A percentile compares a stretch with the other conserved stretches of the same genome.
phyloP scores from a whole-genome alignment of 2,329 filamentous ascomycete species.

The Didymella segeticola region DNA sequence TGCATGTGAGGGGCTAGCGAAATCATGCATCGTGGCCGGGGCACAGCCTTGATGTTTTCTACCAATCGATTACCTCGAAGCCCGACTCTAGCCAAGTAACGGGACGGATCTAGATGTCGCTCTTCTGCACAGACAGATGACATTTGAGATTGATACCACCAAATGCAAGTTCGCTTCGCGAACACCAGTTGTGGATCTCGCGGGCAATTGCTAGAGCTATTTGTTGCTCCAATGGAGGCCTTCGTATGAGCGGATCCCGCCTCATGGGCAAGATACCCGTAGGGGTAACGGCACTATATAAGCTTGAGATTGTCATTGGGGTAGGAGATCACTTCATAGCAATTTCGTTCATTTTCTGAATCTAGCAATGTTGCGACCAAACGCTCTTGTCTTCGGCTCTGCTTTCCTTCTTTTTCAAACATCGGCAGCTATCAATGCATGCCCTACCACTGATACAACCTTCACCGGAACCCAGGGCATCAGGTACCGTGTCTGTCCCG shows the following conservation, averaged over 20 bases:
- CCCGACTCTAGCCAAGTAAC: neutral
- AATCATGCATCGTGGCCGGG: slow-evolving; percentile 1
- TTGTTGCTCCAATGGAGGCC: neutral
- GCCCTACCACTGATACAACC: slow-evolving; percentile 27
- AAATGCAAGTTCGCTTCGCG: slow-evolving; percentile 2
- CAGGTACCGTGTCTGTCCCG: slow-evolving; percentile 30
- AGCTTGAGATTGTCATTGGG: neutral
- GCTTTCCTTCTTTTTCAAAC: slow-evolving; percentile 25
- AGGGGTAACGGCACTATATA: slow-evolving; percentile 9
- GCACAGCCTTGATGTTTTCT: neutral
- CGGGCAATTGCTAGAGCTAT: neutral
- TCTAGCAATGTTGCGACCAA: slow-evolving; percentile 23
- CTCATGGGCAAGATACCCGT: neutral
- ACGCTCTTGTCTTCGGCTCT: slow-evolving; percentile 20
- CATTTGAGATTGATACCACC: neutral
- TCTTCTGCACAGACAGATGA: neutral
- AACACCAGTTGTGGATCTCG: slow-evolving; percentile 1
- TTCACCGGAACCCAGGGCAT: slow-evolving; percentile 28
- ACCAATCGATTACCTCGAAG: neutral
- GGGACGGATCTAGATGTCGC: neutral
- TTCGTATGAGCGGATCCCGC: neutral
- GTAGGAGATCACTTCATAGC: neutral
- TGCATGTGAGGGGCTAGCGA: slow-evolving; percentile 1
- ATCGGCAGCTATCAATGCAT: slow-evolving; percentile 27
- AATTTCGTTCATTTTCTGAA: neutral